Evolutionary conservation across 495 filamentous ascomycete genomes (phyloP), one percentile per base, ranked within the genome.

Genomic region (Daldinia concentrica): DNA sequence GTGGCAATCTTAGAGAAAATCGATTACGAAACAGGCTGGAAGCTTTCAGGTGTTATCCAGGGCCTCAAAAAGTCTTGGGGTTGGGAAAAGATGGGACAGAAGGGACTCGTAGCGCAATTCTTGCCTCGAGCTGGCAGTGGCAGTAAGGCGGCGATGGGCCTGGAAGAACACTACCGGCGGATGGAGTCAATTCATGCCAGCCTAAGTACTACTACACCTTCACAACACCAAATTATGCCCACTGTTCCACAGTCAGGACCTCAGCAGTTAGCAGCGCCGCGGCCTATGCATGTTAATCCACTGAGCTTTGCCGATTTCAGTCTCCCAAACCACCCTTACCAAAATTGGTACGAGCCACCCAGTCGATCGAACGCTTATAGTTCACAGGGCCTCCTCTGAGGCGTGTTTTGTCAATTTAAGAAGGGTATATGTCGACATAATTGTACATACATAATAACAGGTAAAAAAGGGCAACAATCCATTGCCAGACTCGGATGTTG

Each of bases 31-130:
- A 93, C 91, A 0, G 92, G 91, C 45, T 97, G 93, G 93, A 87
- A 85, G 50, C 81, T 94, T 29, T 87, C 86, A 5, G 88, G 89
- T 63, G 78, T 95, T 45, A 84, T 89, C 68, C 83, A 85, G 8
- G 89, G 90, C 37, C 84, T 99, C 39, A 91, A 88, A 73, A 86
- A 85, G 61, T 87, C 83, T 59, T 98, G 95, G 95, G 88, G 90
- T 27, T 94, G 93, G 93, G 82, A 86, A 54, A 75, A 87, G 43
- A 83, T 82, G 55, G 60, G 58, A 34, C 60, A 64, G 51, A 68
- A 71, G 17, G 62, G 68, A 36, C 66, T 70, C 39, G 58, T 62
- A 15, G 70, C 64, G 29, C 73, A 77, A 8, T 68, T 77, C 19
- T 54, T 76, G 7, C 69, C 56, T 22, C 59, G 45, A 5, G 48